Percentiles rank a stretch among this genome's conserved stretches.
These are phyloP conservation scores for Cornus suecica DNA, from an alignment of 148 eudicot species.

Conservation along the genomic window DNA sequence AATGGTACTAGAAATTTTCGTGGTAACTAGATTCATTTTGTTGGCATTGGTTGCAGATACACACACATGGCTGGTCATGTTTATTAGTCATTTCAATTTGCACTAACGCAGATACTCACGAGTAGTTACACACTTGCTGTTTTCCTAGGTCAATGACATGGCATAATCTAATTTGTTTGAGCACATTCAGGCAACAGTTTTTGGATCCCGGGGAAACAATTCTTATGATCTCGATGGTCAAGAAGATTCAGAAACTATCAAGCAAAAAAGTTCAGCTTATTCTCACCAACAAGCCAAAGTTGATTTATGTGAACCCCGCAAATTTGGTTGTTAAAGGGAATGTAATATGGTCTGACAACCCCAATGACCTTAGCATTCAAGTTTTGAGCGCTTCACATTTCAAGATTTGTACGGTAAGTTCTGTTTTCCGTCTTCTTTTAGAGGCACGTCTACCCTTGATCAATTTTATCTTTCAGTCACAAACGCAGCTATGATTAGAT, in stretches of 20 bases:
- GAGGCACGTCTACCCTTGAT: neutral
- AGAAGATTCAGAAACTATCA: conserved; percentile 79
- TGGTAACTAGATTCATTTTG: neutral
- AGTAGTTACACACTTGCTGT: neutral
- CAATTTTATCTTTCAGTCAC: neutral
- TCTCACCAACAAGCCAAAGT: conserved; percentile 88
- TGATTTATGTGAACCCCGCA: conserved; percentile 88
- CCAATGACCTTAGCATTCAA: conserved; percentile 83
- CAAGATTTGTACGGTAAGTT: conserved; percentile 85
- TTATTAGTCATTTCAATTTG: neutral
- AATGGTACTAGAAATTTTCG: neutral
- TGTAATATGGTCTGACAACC: conserved; percentile 86
- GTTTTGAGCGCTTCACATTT: conserved; percentile 73
- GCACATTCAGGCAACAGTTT: conserved; percentile 74
- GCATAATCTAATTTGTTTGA: neutral
- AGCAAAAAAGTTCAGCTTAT: conserved; percentile 99
- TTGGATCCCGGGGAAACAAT: conserved; percentile 90
- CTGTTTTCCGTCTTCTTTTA: conserved; percentile 5
- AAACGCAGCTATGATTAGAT: neutral
- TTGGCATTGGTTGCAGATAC: too few relatives aligned
- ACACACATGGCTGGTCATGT: too few relatives aligned
- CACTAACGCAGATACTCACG: neutral
- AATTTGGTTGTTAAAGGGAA: conserved; percentile 81
- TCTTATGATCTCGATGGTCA: conserved; percentile 98
- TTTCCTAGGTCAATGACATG: neutral